Conservation (phyloP, 176 grass and related monocot species). For the Triticum timopheevii region DNA sequence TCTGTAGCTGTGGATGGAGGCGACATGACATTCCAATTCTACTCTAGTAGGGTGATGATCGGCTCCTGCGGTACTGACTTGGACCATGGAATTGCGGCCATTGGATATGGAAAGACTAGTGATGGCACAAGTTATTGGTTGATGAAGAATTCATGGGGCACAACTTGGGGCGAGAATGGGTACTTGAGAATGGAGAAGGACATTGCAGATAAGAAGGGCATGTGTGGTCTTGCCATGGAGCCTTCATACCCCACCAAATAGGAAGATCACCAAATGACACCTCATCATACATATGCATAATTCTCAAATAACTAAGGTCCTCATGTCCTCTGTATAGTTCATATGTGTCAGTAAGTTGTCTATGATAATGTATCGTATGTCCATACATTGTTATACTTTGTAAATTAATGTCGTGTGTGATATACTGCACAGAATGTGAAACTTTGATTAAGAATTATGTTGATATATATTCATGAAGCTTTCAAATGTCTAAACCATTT, state of each 20-base stretch:
- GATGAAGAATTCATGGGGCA: conserved; percentile 14
- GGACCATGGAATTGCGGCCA: conserved; percentile 38
- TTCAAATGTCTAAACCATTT: no score
- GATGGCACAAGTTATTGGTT: conserved; percentile 45
- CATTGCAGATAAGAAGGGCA: conserved; percentile 20
- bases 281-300: neutral
- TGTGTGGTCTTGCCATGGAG: conserved; percentile 39
- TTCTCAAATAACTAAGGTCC: neutral
- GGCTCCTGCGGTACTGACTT: conserved; percentile 22
- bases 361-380: neutral
- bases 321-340: neutral
- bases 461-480: no score
- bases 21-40: conserved; percentile 42
- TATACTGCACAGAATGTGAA: neutral
- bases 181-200: conserved; percentile 22
- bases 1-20: conserved; percentile 44
- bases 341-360: neutral
- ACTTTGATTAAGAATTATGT: no score
- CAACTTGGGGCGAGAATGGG: neutral
- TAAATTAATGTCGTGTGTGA: neutral
- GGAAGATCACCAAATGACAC: neutral
- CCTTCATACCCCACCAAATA: conserved; percentile 26
- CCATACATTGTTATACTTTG: neutral
- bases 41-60: conserved; percentile 42
- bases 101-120: conserved; percentile 30